Base-by-base conservation (phyloP, 306 rosid species). In the Potentilla sterilis region DNA sequence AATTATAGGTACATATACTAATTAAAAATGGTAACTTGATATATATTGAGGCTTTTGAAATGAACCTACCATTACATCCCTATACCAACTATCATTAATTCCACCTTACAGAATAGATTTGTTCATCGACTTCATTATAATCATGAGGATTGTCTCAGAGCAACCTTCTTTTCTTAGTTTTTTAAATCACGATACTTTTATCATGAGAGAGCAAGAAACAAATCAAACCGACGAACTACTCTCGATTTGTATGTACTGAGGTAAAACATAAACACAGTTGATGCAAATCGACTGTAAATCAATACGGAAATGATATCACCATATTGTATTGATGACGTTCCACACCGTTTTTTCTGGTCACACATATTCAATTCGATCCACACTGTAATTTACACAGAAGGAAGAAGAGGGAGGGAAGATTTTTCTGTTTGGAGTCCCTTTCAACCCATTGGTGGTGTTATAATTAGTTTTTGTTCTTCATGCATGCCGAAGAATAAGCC, bases 401-500 rank as follows among this genome's bases (percentile, higher is more conserved):
- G n/a, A 49, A 18, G 14, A 15, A 70, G 57, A 76, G 42, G 32
- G 35, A 73, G 72, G 69, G 37, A 22, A 37, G 42, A 62, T 16
- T 19, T 18, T 67, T 68, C 73, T 12, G 70, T 77, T 74, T 79
- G 52, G 42, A 22, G 92, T 88, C 88, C 6, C 75, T 80, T 85
- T 87, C 86, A 78, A 7, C n/a, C n/a, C 40, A 28, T 44, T 65
- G 44, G 76, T 72, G 70, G 73, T 74, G 79, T n/a, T 34, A 73
- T 83, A 74, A 88, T 83, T 73, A 84, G 51, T 2, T 48, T 81
- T 86, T 87, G 86, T 88, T 81, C 35, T 79, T 51, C 69, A 35
- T 35, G 43, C 66, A 67, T 75, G 69, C 41, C 64, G 38, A 35
- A 67, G 64, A 21, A 79, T 62, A 37, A 46, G 55, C 72, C 81